Evolutionary conservation across 345 rosid species (phyloP), one percentile per base, ranked within the genome.

Genomic region (Eucalyptus polyanthemos): DNA sequence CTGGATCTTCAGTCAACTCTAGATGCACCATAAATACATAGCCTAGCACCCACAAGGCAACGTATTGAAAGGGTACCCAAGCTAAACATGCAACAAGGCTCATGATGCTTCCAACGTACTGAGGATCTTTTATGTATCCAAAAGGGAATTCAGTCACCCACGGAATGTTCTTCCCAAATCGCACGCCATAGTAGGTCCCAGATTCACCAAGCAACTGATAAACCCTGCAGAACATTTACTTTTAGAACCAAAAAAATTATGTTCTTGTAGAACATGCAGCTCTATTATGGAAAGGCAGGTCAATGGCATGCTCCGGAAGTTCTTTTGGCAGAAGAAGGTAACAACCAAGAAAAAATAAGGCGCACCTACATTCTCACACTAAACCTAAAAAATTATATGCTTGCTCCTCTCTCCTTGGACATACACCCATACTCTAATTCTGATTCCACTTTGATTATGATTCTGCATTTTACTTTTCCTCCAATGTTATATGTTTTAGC

Each of bases 131-230:
- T n/a, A 97, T 95, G 88, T 88, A 94, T 50, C 98, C 99, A 87
- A 98, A 97, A 54, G 99, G 99, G 76, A 98, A 98, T 89, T 94
- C 95, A 44, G 95, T 95, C 51, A 95, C 99, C 99, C 99, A 97
- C 0, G 97, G 97, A 88, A 96, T 90, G 89, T 40, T 94, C 95
- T 95, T 95, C 54, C 99, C 99, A 47, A 97, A 96, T 34, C 98
- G 93, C 24, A 98, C 95, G 31, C 99, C 98, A 80, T 97, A 98
- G 90, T 97, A 98, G 42, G 97, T 95, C 81, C 99, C 99, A 4
- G 98, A 89, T 93, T 98, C 98, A 91, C 99, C 99, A 62, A 98
- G 96, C 92, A 97, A 91, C 89, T 95, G 98, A 92, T 94, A 98
- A 21, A 97, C 99, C 94, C 98, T 97, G 95, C 88, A 91, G 86